Conservation (phyloP, 768 basidiomycete species). For the Mycena capillaripes region DNA sequence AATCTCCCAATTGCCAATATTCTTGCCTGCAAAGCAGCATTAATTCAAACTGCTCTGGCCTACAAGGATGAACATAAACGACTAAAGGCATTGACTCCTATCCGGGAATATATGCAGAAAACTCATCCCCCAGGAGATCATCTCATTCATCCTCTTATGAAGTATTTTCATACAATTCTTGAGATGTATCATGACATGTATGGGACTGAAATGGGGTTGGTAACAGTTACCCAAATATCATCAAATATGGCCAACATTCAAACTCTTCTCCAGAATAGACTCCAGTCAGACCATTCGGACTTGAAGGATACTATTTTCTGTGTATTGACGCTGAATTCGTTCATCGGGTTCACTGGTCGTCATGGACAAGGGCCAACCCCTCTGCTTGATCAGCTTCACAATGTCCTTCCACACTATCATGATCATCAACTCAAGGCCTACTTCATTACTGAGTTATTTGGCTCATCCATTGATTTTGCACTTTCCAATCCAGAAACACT, state of each 20-base stretch:
- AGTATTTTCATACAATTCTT: not conserved
- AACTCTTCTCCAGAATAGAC: not conserved
- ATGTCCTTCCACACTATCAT: not conserved
- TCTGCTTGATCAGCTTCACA: not conserved
- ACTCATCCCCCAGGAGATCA: not conserved
- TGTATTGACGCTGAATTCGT: not conserved
- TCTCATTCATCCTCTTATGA: not conserved
- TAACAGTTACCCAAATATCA: not conserved
- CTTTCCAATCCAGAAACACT: no score
- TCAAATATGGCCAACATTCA: not conserved
- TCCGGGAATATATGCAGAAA: not conserved
- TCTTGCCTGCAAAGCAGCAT: not conserved
- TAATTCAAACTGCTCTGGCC: slow-evolving; percentile 15
- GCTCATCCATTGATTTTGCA: no score
- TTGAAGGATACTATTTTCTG: not conserved
- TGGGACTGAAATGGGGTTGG: not conserved
- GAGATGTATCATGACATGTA: not conserved
- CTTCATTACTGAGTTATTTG: no score
- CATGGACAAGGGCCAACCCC: not conserved
- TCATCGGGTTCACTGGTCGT: not conserved
- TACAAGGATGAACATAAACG: not conserved
- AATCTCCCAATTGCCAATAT: not conserved
- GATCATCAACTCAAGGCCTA: not conserved
- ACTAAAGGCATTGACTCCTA: not conserved
- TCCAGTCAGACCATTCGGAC: not conserved